phyloP scores from a whole-genome alignment of 306 rosid species.

The Inga oerstediana region DNA sequence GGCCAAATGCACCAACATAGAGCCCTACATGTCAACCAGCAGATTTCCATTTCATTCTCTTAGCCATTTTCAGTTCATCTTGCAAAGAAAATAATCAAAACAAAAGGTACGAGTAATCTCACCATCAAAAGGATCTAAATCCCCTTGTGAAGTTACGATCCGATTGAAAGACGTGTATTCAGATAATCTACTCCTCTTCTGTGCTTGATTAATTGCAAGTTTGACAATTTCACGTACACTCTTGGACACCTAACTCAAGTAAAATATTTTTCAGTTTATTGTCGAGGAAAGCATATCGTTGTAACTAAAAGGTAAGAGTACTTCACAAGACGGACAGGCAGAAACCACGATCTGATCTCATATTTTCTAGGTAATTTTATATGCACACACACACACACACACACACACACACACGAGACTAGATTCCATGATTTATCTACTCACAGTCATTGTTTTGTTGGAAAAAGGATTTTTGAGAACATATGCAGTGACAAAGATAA shows the following conservation, averaged over 20 bases:
- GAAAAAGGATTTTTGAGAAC: slow-evolving; percentile 1
- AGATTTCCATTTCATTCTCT: slow-evolving; percentile 23
- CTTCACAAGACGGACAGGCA: neutral
- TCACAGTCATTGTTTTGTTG: neutral
- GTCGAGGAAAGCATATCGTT: slow-evolving; percentile 24
- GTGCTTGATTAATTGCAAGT: slow-evolving; percentile 89
- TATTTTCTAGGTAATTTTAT: slow-evolving; percentile 13
- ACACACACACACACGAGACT: neutral
- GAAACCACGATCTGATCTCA: slow-evolving; percentile 20
- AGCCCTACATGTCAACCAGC: slow-evolving; percentile 65
- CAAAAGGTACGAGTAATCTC: slow-evolving; percentile 30
- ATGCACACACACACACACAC: neutral
- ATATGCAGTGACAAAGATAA: slow-evolving; percentile 21
- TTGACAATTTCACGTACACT: slow-evolving; percentile 87
- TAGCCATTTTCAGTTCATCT: slow-evolving; percentile 6
- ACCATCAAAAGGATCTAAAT: slow-evolving; percentile 91
- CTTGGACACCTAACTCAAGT: slow-evolving; percentile 63
- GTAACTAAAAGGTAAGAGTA: slow-evolving; percentile 2
- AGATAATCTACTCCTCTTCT: slow-evolving; percentile 69
- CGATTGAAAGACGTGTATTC: slow-evolving; percentile 81
- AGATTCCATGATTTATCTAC: neutral
- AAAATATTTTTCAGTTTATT: slow-evolving; percentile 31
- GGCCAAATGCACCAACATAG: slow-evolving; percentile 95
- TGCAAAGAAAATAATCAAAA: slow-evolving; percentile 7
- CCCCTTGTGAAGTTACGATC: slow-evolving; percentile 65